A percentile compares a stretch with the other conserved stretches of the same genome.
phyloP scores from a whole-genome alignment of 257 asterid genomes.

The Jasminum sambac region DNA sequence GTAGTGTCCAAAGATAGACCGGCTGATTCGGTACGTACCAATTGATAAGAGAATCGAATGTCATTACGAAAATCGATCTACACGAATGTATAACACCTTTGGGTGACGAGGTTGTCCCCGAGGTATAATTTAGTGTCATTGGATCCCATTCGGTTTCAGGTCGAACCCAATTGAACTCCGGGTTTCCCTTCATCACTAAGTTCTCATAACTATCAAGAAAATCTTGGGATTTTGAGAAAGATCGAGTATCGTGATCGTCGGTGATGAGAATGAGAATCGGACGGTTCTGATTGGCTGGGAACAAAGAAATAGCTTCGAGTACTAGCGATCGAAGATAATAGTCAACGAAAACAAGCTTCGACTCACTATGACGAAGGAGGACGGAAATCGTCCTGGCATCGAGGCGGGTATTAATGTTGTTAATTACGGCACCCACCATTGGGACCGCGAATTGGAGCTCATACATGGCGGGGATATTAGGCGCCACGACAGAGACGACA shows the following conservation, averaged over 20 bases:
- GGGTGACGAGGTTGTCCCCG: constrained; percentile 84
- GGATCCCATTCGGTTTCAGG: constrained; percentile 65
- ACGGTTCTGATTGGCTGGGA: constrained; percentile 29
- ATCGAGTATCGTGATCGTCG: constrained; percentile 21
- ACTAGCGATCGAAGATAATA: constrained; percentile 36
- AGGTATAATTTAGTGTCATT: constrained; percentile 73
- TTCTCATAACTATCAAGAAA: constrained; percentile 44
- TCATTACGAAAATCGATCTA: constrained; percentile 46
- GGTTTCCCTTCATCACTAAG: constrained; percentile 45
- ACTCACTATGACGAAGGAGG: constrained; percentile 58
- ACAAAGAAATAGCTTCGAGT: constrained; percentile 43
- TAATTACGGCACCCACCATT: constrained; percentile 69
- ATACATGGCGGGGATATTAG: constrained; percentile 70
- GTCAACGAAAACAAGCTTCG: constrained; percentile 60
- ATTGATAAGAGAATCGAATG: constrained; percentile 52
- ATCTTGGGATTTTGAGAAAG: not conserved
- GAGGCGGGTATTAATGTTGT: constrained; percentile 65
- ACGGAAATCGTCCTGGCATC: constrained; percentile 53
- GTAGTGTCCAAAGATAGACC: constrained; percentile 75
- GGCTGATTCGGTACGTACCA: constrained; percentile 73
- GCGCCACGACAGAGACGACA: constrained; percentile 76
- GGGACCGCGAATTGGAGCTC: constrained; percentile 87
- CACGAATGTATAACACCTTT: constrained; percentile 80
- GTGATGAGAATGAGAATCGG: constrained; percentile 49
- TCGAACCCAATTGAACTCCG: constrained; percentile 47